Base-by-base conservation (phyloP, 2,329 filamentous ascomycete genomes). In the Sordariomycetes sp. region DNA sequence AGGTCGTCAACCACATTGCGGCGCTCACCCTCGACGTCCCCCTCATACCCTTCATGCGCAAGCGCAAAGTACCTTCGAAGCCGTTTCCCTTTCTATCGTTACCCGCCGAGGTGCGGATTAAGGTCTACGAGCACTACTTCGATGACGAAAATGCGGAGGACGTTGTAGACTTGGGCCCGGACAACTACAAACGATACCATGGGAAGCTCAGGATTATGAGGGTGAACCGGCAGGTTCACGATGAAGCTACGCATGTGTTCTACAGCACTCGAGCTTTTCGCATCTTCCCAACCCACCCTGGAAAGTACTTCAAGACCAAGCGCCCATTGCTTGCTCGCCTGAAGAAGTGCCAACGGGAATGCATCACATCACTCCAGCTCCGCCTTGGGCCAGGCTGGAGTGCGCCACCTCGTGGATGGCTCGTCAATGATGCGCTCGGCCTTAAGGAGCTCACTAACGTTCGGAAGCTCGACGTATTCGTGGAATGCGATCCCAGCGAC, bases 311-410 rank as follows among this genome's bases (percentile, higher is more conserved):
- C 62, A 81, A 85, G 57, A 78, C 76, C 20, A 84, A 84, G 58
- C 75, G 74, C 44, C 82, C 82, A 2, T 63, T 88, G 1, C 64
- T 88, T 19, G 70, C 78, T 6, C 75, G 82, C 14, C 57, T 88
- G 35, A 74, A 75, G 15, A 56, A 71, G 0, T 61, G 59, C 20
- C 79, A 82, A 37, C 72, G 80, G 21, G 59, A 61, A 12, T 68
- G 60, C 30, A 64, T 88, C 29, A 77, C 69, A 1, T 71, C 71
- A 0, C 58, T 88, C 3, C 78, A 88, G 54, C 56, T 88, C 34
- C 72, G 82, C 3, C 63, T 88, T 0, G 83, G 83, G 0, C 82
- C 82, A 0, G 82, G 82, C 15, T 88, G 80, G 75, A 76, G 64
- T 40, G 71, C 71, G 37, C 82, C 83, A 11, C 83, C 83, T 1